Percentiles rank a stretch among this genome's conserved stretches.
Evolutionary conservation across 208 protist species (phyloP).

Genomic region (Trypanosoma scelopori): DNA sequence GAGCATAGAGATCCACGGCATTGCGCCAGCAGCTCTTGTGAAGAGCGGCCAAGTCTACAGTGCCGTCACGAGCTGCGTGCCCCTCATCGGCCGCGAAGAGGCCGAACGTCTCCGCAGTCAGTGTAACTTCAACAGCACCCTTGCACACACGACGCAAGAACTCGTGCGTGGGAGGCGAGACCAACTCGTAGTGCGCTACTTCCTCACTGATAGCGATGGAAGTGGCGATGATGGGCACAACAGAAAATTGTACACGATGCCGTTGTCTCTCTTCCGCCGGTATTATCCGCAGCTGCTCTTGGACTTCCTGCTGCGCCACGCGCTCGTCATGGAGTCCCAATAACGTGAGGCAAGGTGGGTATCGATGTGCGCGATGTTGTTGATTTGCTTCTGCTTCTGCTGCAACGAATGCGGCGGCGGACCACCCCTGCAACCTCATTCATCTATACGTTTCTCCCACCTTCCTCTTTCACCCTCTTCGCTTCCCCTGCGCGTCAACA

Average conservation of each 20-base stretch:
- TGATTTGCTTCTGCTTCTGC: conserved; percentile 11
- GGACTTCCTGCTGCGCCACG: conserved; percentile 67
- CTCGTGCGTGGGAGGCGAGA: conserved; percentile 41
- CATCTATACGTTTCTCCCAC: no score
- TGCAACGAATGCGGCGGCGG: no score
- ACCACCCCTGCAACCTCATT: no score
- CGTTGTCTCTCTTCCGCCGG: conserved; percentile 72
- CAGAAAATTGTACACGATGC: conserved; percentile 45
- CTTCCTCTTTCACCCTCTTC: no score
- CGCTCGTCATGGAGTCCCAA: conserved; percentile 49
- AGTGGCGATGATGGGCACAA: neutral
- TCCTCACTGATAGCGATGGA: conserved; percentile 15
- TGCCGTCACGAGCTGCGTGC: conserved; percentile 31
- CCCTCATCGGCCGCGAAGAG: conserved; percentile 43
- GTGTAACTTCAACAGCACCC: conserved; percentile 18
- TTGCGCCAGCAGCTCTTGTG: conserved; percentile 42
- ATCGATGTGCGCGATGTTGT: neutral
- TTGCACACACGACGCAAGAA: conserved; percentile 31
- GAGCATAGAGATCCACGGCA: conserved; percentile 52
- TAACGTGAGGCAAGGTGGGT: conserved; percentile 5
- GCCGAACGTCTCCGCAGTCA: conserved; percentile 46
- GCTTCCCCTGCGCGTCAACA: no score
- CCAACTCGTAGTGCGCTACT: conserved; percentile 68
- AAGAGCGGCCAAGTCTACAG: conserved; percentile 33
- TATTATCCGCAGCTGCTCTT: conserved; percentile 76